Conservation (phyloP, 768 basidiomycete species). For the Epithele typhae region DNA sequence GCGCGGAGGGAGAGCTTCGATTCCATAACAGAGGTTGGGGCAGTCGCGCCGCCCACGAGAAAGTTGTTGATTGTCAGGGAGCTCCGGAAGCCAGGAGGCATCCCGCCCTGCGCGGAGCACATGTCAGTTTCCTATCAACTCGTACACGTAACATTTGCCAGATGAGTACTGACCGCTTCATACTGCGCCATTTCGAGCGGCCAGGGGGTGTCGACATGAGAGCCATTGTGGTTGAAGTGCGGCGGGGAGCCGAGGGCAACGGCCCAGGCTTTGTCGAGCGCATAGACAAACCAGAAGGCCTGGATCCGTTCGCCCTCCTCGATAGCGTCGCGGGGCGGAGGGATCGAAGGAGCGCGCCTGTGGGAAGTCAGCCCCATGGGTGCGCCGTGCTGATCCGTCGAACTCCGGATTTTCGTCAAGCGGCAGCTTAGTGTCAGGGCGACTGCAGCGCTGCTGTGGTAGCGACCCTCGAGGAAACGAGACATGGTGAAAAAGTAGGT, state of each 20-base stretch:
- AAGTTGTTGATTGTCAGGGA: slow-evolving; percentile 48
- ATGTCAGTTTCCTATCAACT: no score
- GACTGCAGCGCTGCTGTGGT: slow-evolving; percentile 41
- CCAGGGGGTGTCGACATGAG: slow-evolving; percentile 36
- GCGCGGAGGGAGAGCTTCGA: slow-evolving; percentile 38
- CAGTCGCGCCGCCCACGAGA: slow-evolving; percentile 30
- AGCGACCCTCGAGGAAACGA: slow-evolving; percentile 56
- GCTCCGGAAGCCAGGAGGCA: slow-evolving; percentile 39
- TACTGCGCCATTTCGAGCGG: slow-evolving; percentile 31
- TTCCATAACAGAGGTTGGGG: slow-evolving; percentile 25
- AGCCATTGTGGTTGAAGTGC: slow-evolving; percentile 43
- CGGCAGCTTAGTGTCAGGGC: slow-evolving; percentile 22
- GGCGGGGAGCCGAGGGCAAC: slow-evolving; percentile 49
- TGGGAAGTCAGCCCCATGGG: no score
- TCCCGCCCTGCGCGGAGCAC: slow-evolving; percentile 33
- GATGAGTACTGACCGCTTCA: slow-evolving; percentile 24
- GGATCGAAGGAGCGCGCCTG: slow-evolving; percentile 1
- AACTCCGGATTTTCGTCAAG: slow-evolving; percentile 25
- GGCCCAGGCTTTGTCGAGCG: slow-evolving; percentile 54
- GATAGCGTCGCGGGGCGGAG: slow-evolving; percentile 33
- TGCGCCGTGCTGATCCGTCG: slow-evolving; percentile 4
- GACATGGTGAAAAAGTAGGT: slow-evolving; percentile 62
- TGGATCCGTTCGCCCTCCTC: slow-evolving; percentile 66
- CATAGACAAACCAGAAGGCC: slow-evolving; percentile 59
- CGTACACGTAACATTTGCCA: no score